phyloP scores from a whole-genome alignment of 2,329 filamentous ascomycete species.

The Aspergillus sp. region DNA sequence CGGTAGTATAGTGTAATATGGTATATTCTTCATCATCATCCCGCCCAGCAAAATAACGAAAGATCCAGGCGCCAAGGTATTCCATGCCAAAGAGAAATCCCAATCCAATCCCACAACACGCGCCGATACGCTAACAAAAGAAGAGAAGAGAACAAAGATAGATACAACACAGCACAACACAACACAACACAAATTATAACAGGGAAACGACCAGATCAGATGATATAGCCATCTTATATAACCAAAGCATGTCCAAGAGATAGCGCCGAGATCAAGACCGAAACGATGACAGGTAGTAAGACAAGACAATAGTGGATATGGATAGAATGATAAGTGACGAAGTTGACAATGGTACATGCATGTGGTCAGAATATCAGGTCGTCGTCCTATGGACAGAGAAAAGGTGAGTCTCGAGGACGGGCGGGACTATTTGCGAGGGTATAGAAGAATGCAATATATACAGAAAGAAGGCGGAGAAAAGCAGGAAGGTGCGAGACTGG shows the following conservation, averaged over 20 bases:
- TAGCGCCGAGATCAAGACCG: not conserved
- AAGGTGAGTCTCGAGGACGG: no score
- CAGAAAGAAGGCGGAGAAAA: not conserved
- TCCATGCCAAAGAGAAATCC: not conserved
- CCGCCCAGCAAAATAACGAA: constrained; percentile 1
- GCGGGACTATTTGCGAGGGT: not conserved
- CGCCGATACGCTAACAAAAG: constrained; percentile 2
- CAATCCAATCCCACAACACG: not conserved
- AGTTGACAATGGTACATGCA: not conserved
- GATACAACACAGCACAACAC: not conserved
- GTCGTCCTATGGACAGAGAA: no score
- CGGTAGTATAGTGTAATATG: not conserved
- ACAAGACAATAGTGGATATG: not conserved
- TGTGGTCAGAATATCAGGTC: no score
- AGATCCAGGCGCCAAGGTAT: constrained; percentile 1
- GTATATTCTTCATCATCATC: not conserved
- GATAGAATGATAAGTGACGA: not conserved
- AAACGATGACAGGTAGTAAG: not conserved
- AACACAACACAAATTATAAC: not conserved
- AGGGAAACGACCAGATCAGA: not conserved
- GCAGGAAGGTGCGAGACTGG: no score
- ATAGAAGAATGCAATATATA: constrained; percentile 1
- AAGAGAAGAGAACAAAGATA: not conserved
- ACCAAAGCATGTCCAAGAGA: not conserved
- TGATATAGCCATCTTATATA: no score